Evolutionary conservation across 805 yeast species (phyloP).

Genomic region (Kuraishia borneana): DNA sequence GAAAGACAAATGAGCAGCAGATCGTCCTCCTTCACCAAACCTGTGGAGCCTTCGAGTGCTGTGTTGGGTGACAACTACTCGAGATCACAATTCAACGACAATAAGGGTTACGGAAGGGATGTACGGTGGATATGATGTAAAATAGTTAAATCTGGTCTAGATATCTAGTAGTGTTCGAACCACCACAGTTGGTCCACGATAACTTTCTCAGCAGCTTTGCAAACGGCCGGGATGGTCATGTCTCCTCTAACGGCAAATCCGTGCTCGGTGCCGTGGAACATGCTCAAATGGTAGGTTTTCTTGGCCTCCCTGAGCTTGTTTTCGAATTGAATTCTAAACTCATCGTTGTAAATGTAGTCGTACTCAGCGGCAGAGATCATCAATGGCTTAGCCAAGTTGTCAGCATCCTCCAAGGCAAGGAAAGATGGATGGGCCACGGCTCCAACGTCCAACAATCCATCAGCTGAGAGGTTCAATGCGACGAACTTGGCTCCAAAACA

Average conservation of each 20-base stretch:
- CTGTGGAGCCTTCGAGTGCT: constrained; percentile 14
- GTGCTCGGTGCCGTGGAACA: constrained; percentile 56
- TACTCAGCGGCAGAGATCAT: constrained; percentile 65
- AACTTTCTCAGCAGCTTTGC: constrained; percentile 60
- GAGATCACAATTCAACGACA: neutral
- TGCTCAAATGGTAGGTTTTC: constrained; percentile 46
- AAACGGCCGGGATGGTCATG: constrained; percentile 33
- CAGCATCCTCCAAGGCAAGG: constrained; percentile 53
- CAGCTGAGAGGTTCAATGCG: constrained; percentile 34
- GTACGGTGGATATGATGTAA: constrained; percentile 1
- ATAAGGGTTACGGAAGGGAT: neutral
- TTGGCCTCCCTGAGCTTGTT: constrained; percentile 35
- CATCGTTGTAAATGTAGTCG: constrained; percentile 53
- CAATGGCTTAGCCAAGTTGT: constrained; percentile 46
- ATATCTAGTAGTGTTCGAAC: constrained; percentile 8
- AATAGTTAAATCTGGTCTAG: too few relatives aligned
- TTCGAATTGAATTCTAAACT: constrained; percentile 53
- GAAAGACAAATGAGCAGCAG: constrained; percentile 13
- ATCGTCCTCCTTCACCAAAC: constrained; percentile 7
- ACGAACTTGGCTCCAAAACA: constrained; percentile 78
- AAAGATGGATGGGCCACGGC: constrained; percentile 84
- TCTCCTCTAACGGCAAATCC: constrained; percentile 83
- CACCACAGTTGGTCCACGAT: constrained; percentile 32
- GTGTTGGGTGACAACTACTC: constrained; percentile 8
- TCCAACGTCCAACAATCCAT: constrained; percentile 33